Evolutionary conservation across 2,329 filamentous ascomycete species (phyloP).

Genomic region (Penicillium sp.): DNA sequence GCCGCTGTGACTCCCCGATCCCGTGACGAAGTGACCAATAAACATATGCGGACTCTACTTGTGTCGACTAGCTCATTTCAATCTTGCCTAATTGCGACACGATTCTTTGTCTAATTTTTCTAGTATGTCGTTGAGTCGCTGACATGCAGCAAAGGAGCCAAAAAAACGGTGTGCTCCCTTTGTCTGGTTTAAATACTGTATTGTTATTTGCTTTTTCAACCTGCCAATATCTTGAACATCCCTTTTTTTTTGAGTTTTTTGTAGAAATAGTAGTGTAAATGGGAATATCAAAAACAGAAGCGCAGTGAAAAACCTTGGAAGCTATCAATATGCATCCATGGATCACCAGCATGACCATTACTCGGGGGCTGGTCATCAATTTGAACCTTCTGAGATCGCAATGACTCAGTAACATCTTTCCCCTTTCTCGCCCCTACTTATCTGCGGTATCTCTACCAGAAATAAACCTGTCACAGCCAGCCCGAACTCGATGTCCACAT

Average conservation of each 20-base stretch:
- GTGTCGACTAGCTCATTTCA: neutral
- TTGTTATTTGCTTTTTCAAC: neutral
- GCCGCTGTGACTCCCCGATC: conserved; percentile 11
- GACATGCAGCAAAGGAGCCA: neutral
- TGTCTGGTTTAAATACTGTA: neutral
- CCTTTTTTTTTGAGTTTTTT: neutral
- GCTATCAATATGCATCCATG: neutral
- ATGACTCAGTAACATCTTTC: neutral
- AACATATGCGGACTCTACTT: neutral
- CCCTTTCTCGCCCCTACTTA: no score
- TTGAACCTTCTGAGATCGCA: neutral
- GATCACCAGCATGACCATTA: neutral
- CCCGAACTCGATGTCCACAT: neutral
- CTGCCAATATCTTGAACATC: neutral
- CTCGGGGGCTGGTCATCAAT: neutral
- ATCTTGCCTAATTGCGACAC: neutral
- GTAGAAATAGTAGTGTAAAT: neutral
- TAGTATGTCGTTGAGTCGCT: neutral
- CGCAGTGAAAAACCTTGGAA: neutral
- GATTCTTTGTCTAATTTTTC: neutral
- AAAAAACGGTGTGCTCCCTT: neutral
- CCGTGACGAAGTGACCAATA: conserved; percentile 9
- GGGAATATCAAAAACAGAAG: neutral
- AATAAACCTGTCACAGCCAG: neutral
- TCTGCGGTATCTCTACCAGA: neutral